Conservation (phyloP, 2,329 filamentous ascomycete genomes). For the Diaporthe sp. region DNA sequence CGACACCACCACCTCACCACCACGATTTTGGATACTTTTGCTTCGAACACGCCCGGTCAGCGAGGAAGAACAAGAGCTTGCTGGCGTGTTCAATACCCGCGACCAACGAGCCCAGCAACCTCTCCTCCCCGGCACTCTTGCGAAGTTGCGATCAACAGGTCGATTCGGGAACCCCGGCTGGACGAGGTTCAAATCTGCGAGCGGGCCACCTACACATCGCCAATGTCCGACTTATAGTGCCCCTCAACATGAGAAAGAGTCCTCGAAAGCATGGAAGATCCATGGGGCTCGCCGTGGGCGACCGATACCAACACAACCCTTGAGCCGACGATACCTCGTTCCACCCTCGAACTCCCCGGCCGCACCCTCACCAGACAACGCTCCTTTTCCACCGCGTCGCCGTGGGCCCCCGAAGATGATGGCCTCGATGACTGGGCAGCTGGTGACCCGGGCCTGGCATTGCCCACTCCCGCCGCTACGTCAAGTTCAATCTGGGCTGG, state of each 20-base stretch:
- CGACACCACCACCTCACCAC: neutral
- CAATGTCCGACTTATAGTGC: conserved; percentile 38
- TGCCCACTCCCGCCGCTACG: conserved; percentile 43
- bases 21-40: conserved; percentile 13
- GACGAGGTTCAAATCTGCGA: conserved; percentile 14
- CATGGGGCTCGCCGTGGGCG: conserved; percentile 74
- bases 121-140: neutral
- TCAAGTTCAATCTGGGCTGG: conserved; percentile 49
- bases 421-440: conserved; percentile 56
- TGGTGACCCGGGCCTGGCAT: conserved; percentile 46
- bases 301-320: conserved; percentile 48
- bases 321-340: conserved; percentile 59
- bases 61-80: neutral
- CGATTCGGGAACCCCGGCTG: conserved; percentile 17
- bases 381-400: conserved; percentile 51
- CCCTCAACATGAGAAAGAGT: conserved; percentile 42
- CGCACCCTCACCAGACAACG: conserved; percentile 48
- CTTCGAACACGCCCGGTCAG: neutral
- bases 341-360: conserved; percentile 51
- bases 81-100: neutral
- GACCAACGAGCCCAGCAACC: neutral
- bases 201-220: conserved; percentile 37
- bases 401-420: conserved; percentile 59
- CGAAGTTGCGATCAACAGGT: conserved; percentile 24
- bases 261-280: conserved; percentile 70